Conservation (phyloP, 257 asterid species). For the Primulina tabacum region DNA sequence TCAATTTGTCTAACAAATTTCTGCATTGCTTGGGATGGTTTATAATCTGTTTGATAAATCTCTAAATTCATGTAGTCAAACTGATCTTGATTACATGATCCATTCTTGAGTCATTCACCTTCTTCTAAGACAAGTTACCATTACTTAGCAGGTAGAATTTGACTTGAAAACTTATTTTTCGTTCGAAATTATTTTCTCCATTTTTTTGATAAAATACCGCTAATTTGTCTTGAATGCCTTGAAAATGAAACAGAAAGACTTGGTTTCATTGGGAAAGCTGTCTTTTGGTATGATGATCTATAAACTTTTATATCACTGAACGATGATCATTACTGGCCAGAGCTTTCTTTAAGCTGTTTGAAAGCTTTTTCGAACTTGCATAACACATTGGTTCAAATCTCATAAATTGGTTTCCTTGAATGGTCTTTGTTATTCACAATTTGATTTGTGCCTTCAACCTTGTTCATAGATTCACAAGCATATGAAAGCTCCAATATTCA, state of each 20-base stretch:
- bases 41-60: constrained; percentile 4
- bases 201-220: neutral
- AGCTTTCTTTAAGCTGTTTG: neutral
- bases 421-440: neutral
- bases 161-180: neutral
- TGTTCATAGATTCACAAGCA: constrained; percentile 46
- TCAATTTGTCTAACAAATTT: neutral
- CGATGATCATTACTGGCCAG: neutral
- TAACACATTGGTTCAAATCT: neutral
- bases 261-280: neutral
- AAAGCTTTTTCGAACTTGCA: too few species aligned
- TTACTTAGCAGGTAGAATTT: neutral
- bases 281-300: neutral
- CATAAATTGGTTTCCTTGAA: neutral
- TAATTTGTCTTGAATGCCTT: neutral
- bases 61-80: neutral
- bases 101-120: neutral
- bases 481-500: constrained; percentile 70
- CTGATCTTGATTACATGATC: neutral
- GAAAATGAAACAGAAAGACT: neutral
- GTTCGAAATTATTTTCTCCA: neutral
- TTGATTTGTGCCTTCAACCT: constrained; percentile 12
- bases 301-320: neutral
- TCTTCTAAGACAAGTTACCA: neutral
- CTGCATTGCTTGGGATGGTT: neutral